Percentiles rank a stretch among this genome's conserved stretches.
These are phyloP conservation scores for Drechslerella coelobrocha DNA, from an alignment of 2,329 filamentous ascomycete genomes.

Conservation along the genomic window DNA sequence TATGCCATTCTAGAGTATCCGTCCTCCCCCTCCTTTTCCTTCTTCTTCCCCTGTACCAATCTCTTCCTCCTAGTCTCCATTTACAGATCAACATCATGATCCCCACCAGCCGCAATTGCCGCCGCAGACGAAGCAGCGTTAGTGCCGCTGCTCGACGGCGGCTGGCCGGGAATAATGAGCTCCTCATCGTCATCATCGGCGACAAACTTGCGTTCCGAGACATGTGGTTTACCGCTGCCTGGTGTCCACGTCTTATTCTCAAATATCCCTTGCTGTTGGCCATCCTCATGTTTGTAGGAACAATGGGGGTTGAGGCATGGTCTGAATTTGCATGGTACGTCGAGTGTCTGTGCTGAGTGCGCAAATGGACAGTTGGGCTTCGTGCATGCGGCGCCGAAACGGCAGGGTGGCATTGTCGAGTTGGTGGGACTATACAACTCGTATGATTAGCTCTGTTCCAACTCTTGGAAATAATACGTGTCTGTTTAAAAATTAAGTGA, in stretches of 20 bases:
- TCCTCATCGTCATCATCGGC: constrained; percentile 72
- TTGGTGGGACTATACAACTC: constrained; percentile 46
- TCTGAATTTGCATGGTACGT: constrained; percentile 75
- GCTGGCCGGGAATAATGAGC: constrained; percentile 69
- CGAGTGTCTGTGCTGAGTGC: constrained; percentile 68
- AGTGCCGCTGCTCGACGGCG: constrained; percentile 31
- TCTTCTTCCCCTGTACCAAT: neutral
- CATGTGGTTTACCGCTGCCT: constrained; percentile 68
- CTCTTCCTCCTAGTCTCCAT: neutral
- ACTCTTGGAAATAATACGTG: no score
- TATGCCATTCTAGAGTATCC: no score
- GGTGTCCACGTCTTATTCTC: constrained; percentile 91
- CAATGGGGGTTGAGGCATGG: constrained; percentile 91
- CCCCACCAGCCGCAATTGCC: constrained; percentile 36
- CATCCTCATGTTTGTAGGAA: constrained; percentile 86
- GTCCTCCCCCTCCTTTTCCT: neutral
- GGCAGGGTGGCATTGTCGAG: constrained; percentile 82
- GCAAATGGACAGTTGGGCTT: constrained; percentile 85
- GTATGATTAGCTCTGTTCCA: constrained; percentile 19
- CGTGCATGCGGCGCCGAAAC: constrained; percentile 88
- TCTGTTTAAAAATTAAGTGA: neutral
- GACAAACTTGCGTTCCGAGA: constrained; percentile 88
- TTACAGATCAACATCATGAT: constrained; percentile 24
- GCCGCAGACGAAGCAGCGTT: constrained; percentile 24
- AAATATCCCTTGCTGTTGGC: constrained; percentile 81